phyloP scores from a whole-genome alignment of 2,329 filamentous ascomycete species.

The Laburnicola sp. region DNA sequence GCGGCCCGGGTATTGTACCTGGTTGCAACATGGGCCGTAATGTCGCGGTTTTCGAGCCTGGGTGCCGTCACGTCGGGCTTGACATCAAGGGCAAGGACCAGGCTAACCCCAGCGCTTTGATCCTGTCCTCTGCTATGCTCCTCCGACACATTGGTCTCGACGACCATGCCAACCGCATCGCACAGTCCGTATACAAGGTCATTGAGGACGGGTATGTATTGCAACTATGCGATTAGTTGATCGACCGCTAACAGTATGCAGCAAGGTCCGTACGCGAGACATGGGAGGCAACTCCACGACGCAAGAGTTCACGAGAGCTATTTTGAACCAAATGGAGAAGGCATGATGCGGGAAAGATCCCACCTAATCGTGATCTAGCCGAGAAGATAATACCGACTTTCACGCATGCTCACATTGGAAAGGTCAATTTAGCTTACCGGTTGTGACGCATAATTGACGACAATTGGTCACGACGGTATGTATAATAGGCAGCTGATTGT shows the following conservation, averaged over 20 bases:
- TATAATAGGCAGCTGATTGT: slow-evolving; percentile 40
- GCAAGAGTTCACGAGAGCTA: slow-evolving; percentile 91
- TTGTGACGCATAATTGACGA: slow-evolving; percentile 23
- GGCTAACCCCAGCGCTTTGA: slow-evolving; percentile 94
- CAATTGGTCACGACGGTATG: slow-evolving; percentile 31
- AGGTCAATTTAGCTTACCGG: slow-evolving; percentile 4
- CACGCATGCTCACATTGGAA: slow-evolving; percentile 13
- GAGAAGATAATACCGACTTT: slow-evolving; percentile 14
- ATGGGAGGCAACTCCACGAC: slow-evolving; percentile 93
- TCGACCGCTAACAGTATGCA: slow-evolving; percentile 49
- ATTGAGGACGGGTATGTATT: slow-evolving; percentile 84
- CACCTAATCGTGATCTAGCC: slow-evolving; percentile 22
- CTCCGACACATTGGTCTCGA: slow-evolving; percentile 95
- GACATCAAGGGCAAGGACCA: slow-evolving; percentile 99
- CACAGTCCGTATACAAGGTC: slow-evolving; percentile 77
- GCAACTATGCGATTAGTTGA: background rate
- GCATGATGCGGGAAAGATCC: slow-evolving; percentile 23
- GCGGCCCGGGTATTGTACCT: slow-evolving; percentile 93
- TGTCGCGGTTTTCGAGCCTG: slow-evolving; percentile 97
- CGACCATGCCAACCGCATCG: slow-evolving; percentile 97
- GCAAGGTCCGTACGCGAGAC: slow-evolving; percentile 85
- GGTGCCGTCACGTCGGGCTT: slow-evolving; percentile 97
- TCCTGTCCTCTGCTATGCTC: slow-evolving; percentile 95
- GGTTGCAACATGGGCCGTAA: slow-evolving; percentile 99
- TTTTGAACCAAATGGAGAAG: slow-evolving; percentile 91